Conservation (phyloP, 495 filamentous ascomycete species). For the Penicillium bovifimosum region DNA sequence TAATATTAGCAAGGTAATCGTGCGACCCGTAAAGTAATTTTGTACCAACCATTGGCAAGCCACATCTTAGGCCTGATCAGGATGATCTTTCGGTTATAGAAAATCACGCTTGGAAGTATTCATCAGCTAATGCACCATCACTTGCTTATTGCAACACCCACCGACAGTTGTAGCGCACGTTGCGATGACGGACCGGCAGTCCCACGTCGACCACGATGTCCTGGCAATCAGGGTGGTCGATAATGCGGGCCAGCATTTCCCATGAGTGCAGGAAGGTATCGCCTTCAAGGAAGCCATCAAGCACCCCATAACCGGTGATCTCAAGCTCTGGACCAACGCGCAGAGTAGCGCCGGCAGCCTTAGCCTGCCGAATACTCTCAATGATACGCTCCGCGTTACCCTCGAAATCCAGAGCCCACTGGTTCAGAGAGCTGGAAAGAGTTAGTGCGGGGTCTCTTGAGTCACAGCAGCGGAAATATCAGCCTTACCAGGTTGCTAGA, state of each 20-base stretch:
- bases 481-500: constrained; percentile 35
- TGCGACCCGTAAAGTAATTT: background rate
- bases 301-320: constrained; percentile 57
- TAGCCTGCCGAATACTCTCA: constrained; percentile 66
- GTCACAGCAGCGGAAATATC: background rate
- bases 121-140: constrained; percentile 54
- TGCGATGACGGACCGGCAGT: constrained; percentile 59
- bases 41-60: constrained; percentile 62
- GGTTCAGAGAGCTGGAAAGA: constrained; percentile 33
- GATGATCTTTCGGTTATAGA: constrained; percentile 60
- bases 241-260: constrained; percentile 56
- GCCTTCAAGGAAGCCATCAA: constrained; percentile 27
- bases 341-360: constrained; percentile 62
- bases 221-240: constrained; percentile 58
- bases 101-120: constrained; percentile 45
- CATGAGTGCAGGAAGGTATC: constrained; percentile 61
- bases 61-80: constrained; percentile 80
- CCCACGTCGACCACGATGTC: constrained; percentile 79
- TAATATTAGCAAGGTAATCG: background rate
- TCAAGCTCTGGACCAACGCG: constrained; percentile 73
- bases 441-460: constrained; percentile 7
- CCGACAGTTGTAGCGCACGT: constrained; percentile 58
- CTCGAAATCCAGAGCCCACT: constrained; percentile 72
- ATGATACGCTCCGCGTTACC: constrained; percentile 74
- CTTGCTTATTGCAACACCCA: constrained; percentile 25